Evolutionary conservation across 1,284 basidiomycete genomes (phyloP), one percentile per base, ranked within the genome.

Genomic region (Xerocomus nothofagi): DNA sequence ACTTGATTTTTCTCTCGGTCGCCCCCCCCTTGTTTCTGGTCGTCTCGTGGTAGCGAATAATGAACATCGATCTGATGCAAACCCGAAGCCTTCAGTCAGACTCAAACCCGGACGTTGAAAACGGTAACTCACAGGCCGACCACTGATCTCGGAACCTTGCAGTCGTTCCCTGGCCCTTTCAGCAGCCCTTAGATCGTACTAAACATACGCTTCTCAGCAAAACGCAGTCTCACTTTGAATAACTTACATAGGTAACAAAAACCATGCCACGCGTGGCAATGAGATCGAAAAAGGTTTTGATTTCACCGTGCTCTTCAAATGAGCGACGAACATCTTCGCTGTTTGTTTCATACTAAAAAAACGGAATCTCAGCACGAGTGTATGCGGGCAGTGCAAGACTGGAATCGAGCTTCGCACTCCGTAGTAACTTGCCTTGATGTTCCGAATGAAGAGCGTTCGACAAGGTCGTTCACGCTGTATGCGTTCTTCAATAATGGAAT

Each of bases 241-340:
- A 12, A 81, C 93, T 81, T 73, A 97, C 94, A 67, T 91, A 99
- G 45, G 95, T 98, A 47, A 98, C 88, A 71, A 99, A 99, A 6
- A 96, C 89, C 88, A 99, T 95, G 17, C 96, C 96, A 52, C 96
- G 82, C 29, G 91, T 95, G 42, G 84, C 81, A 55, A 98, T 91
- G 27, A 98, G 75, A 70, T 99, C 96, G 68, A 97, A 98, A 70
- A 95, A 98, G 2, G 91, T 95, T 72, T 93, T 93, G 73, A 98
- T 91, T 66, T 95, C 92, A 51, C 96, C 96, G 68, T 91, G 91
- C 53, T 88, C 84, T 70, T 92, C 90, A 71, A 98, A 99, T 46
- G 84, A 81, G 31, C 77, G 77, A 55, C 88, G 84, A n/a, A 98
- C 84, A 64, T 90, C 84, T 10, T 85, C 82, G 57, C 89, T 86